A percentile compares a stretch with the other conserved stretches of the same genome.
phyloP scores from a whole-genome alignment of 495 filamentous ascomycete species.

The Hypomontagnella monticulosa region DNA sequence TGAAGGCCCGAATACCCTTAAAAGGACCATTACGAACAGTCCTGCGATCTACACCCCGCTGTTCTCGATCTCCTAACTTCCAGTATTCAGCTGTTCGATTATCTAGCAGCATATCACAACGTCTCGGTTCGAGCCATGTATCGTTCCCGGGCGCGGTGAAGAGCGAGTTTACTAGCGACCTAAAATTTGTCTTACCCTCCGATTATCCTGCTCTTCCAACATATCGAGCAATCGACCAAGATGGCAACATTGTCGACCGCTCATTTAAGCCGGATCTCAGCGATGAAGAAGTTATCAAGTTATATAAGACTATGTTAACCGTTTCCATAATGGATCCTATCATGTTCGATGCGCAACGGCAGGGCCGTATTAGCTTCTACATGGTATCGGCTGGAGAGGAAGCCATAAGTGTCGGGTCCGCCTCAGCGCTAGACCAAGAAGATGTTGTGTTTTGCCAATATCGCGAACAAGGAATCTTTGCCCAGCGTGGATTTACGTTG shows the following conservation, averaged over 20 bases:
- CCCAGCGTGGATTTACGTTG: slow-evolving; percentile 87
- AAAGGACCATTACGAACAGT: slow-evolving; percentile 33
- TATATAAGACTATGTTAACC: slow-evolving; percentile 69
- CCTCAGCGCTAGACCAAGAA: slow-evolving; percentile 78
- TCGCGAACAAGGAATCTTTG: slow-evolving; percentile 89
- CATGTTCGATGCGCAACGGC: slow-evolving; percentile 87
- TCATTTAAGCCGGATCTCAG: slow-evolving; percentile 68
- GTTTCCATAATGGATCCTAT: slow-evolving; percentile 94
- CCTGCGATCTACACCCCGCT: slow-evolving; percentile 31
- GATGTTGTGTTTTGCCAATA: slow-evolving; percentile 97
- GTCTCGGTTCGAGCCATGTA: slow-evolving; percentile 76
- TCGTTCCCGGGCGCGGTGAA: slow-evolving; percentile 95
- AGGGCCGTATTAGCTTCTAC: slow-evolving; percentile 91
- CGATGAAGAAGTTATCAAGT: slow-evolving; percentile 73
- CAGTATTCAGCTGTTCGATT: slow-evolving; percentile 32
- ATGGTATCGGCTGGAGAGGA: slow-evolving; percentile 98
- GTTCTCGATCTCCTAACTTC: slow-evolving; percentile 15
- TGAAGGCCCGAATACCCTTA: slow-evolving; percentile 38
- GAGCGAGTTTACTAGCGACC: slow-evolving; percentile 84
- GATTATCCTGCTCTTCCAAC: slow-evolving; percentile 78
- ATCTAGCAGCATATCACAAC: slow-evolving; percentile 63
- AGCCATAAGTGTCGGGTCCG: slow-evolving; percentile 88
- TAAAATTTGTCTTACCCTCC: slow-evolving; percentile 78
- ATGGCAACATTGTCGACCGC: slow-evolving; percentile 82
- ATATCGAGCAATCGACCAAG: slow-evolving; percentile 85